Evolutionary conservation across 768 basidiomycete species (phyloP).

Genomic region (Lactifluus subvellereus): DNA sequence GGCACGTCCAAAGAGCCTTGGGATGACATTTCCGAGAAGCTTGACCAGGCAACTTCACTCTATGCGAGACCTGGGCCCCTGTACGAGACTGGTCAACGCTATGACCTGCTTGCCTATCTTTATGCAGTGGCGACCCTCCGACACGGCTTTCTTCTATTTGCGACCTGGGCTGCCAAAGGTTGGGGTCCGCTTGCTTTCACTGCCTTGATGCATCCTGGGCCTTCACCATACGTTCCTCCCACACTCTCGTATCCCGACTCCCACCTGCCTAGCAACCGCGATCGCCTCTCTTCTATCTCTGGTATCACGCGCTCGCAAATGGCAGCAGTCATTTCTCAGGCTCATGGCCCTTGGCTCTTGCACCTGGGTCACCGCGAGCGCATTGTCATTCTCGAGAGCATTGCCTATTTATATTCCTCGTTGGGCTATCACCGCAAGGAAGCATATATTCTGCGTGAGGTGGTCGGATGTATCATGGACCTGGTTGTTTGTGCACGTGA

Average conservation of each 20-base stretch:
- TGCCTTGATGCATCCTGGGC: slow-evolving; percentile 63
- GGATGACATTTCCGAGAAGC: slow-evolving; percentile 67
- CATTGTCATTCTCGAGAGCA: slow-evolving; percentile 59
- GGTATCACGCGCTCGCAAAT: slow-evolving; percentile 67
- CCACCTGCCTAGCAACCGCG: slow-evolving; percentile 39
- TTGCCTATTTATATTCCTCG: slow-evolving; percentile 70
- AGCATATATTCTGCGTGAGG: slow-evolving; percentile 77
- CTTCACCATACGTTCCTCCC: slow-evolving; percentile 54
- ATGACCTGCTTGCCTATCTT: slow-evolving; percentile 59
- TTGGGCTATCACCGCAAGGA: slow-evolving; percentile 87
- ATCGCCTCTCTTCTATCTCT: slow-evolving; percentile 62
- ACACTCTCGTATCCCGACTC: slow-evolving; percentile 44
- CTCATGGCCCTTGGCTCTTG: slow-evolving; percentile 84
- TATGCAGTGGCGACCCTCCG: slow-evolving; percentile 65
- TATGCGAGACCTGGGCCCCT: slow-evolving; percentile 53
- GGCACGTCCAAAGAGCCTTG: slow-evolving; percentile 55
- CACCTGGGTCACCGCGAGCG: slow-evolving; percentile 75
- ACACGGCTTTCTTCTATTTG: slow-evolving; percentile 67
- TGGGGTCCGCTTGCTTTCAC: slow-evolving; percentile 78
- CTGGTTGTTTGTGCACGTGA: slow-evolving; percentile 80
- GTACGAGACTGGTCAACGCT: slow-evolving; percentile 46
- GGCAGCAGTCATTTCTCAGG: slow-evolving; percentile 55
- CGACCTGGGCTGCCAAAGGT: slow-evolving; percentile 81
- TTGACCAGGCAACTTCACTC: slow-evolving; percentile 49
- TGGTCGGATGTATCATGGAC: slow-evolving; percentile 80